Conservation (phyloP, 1,284 basidiomycete genomes). For the Ustilago nuda region DNA sequence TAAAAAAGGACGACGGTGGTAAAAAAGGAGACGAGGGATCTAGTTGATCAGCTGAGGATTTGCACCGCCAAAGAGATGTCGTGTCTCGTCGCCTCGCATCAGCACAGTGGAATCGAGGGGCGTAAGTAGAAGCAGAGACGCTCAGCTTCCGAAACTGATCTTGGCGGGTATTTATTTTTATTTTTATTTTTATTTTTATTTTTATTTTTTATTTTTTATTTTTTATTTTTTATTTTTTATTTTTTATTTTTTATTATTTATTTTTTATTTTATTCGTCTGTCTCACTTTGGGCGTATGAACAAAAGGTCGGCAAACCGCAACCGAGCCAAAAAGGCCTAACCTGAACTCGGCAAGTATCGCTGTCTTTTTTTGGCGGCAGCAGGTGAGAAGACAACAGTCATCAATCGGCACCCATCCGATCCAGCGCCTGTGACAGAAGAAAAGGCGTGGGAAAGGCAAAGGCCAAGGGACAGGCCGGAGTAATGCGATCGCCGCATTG, state of each 20-base stretch:
- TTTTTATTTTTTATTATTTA: neutral
- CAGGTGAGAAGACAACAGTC: neutral
- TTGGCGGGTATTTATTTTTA: neutral
- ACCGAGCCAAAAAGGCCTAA: neutral
- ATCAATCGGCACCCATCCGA: slow-evolving; percentile 1
- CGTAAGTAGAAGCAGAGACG: neutral
- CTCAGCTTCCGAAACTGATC: neutral
- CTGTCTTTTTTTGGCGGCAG: neutral
- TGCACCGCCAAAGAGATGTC: neutral
- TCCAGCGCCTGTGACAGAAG: neutral
- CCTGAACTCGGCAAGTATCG: neutral
- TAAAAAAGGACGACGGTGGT: no score
- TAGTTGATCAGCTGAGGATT: no score
- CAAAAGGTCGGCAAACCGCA: neutral
- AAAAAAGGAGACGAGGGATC: no score
- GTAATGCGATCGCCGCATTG: neutral
- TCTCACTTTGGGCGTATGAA: neutral
- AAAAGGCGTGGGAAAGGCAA: neutral
- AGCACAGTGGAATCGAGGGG: neutral
- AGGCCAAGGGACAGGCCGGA: neutral
- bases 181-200: neutral
- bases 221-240: neutral
- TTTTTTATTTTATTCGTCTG: neutral
- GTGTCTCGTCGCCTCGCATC: neutral
- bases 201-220: neutral